Percentiles rank a stretch among this genome's conserved stretches.
Evolutionary conservation across 148 eudicot genomes (phyloP).

Genomic region (Fallopia convolvulus): DNA sequence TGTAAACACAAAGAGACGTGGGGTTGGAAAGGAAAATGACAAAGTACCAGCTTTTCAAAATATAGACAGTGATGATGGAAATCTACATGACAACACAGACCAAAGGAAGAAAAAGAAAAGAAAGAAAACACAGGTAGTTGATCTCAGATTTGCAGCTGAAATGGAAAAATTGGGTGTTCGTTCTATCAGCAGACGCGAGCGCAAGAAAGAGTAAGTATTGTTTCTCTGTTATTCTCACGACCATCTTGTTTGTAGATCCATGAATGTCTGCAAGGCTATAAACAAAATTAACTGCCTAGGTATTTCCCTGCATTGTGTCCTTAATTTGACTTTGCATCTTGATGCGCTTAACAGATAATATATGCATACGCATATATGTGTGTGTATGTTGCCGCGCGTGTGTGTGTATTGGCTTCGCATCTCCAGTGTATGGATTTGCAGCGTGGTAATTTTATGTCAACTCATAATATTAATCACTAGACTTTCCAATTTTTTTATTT

Average conservation of each 20-base stretch:
- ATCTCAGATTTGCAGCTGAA: constrained; percentile 60
- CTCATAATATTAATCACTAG: not conserved
- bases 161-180: constrained; percentile 39
- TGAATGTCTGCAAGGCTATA: not conserved
- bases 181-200: constrained; percentile 44
- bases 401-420: not conserved
- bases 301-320: not conserved
- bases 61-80: constrained; percentile 22
- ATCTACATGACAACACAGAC: constrained; percentile 11
- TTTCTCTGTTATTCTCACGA: not conserved
- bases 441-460: not conserved
- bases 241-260: not conserved
- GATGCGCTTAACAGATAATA: not conserved
- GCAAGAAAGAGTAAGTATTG: constrained; percentile 69
- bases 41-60: constrained; percentile 20
- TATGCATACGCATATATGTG: no score
- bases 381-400: no score
- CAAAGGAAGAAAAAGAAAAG: constrained; percentile 62
- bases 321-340: not conserved
- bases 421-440: not conserved
- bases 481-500: not conserved
- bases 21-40: constrained; percentile 17
- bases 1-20: constrained; percentile 23
- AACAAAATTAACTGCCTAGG: not conserved
- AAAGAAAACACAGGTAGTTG: constrained; percentile 52